These are phyloP conservation scores for Actinidia polygama DNA, from an alignment of 179 eudicot genomes.

Conservation along the genomic window DNA sequence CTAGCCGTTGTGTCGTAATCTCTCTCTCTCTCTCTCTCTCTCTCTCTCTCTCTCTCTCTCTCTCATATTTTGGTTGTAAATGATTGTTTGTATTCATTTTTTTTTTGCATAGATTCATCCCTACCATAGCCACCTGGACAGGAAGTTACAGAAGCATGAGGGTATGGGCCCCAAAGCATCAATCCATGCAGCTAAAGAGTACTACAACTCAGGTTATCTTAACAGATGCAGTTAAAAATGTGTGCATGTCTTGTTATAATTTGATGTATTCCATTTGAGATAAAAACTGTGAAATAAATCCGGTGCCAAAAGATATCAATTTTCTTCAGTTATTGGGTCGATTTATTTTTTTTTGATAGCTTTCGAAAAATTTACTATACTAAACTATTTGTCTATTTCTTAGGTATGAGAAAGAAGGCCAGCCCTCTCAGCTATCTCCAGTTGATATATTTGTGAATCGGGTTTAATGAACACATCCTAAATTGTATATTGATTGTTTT, in stretches of 20 bases:
- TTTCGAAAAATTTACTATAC: no score
- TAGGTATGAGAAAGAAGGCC: no score
- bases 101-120: conserved; percentile 54
- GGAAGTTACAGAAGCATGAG: conserved; percentile 86
- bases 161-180: conserved; percentile 83
- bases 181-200: conserved; percentile 64
- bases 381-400: no score
- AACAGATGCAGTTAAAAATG: not conserved
- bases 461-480: no score
- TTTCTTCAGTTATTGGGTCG: no score
- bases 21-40: conserved; percentile 5
- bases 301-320: no score
- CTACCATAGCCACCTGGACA: conserved; percentile 86
- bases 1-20: conserved; percentile 83
- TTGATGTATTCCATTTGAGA: no score
- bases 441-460: no score
- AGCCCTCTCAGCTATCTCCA: no score
- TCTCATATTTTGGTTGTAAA: not conserved
- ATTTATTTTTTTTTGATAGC: no score
- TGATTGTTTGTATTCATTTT: not conserved
- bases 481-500: no score
- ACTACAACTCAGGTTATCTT: conserved; percentile 57
- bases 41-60: not conserved
- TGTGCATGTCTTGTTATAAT: not conserved
- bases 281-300: no score